Evolutionary conservation across 768 basidiomycete genomes (phyloP), one percentile per base, ranked within the genome.

Genomic region (Rhizopogon vinicolor): DNA sequence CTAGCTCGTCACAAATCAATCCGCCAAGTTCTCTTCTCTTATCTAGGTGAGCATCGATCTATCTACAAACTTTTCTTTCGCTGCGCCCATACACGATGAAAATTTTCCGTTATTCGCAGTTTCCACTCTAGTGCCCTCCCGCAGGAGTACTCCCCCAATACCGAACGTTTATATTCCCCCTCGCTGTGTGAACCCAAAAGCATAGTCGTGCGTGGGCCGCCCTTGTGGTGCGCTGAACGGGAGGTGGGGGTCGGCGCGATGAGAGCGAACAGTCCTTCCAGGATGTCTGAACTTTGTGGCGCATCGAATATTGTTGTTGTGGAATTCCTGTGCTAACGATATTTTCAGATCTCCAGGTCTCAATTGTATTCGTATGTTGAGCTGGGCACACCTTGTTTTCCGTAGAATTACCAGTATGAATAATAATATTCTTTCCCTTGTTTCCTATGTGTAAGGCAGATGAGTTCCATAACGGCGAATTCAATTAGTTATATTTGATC

Each of bases 31-130:
- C 3, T 28, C 14, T 33, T 43, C 5, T 5, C 18, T 35, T 37
- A 37, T 37, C 35, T 10, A 44, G 48, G 73, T 74, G 63, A 63
- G 72, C 62, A 53, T 54, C 18, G 41, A 13, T 40, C 37, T 55
- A 58, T 59, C 33, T 56, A 43, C 13, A 39, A 33, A 35, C 22
- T 35, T 53, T 56, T 28, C 33, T 4, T 45, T 44, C 44, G 60
- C 55, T 66, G 61, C 62, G 64, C 62, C 62, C 25, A 53, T 66
- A 37, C 58, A 68, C 62, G 83, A 84, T 84, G 82, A 84, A 83
- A 75, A 69, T 60, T 58, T 74, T 74, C 79, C 80, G 71, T 79
- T 82, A 89, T 90, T 89, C 87, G 87, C 87, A 89, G 87, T 89
- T 87, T 89, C 84, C 85, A 80, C 87, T 80, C 77, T 78, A 89